Base-by-base conservation (phyloP, 805 yeast species). In the Cyberlindnera mycetangii region DNA sequence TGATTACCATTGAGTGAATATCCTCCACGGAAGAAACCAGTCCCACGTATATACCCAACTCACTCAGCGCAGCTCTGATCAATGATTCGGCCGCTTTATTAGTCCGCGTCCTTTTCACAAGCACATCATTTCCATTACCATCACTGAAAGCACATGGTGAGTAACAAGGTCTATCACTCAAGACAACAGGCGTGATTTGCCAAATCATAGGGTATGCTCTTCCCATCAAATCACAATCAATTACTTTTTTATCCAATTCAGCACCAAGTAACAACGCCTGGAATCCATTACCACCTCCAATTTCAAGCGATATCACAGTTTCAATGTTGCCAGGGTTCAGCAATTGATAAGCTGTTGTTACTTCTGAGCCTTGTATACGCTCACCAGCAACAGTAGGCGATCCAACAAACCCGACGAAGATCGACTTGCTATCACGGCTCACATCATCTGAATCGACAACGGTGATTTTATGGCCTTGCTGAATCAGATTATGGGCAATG, bases 331-430 rank as follows among this genome's bases (percentile, higher is more conserved):
- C 58, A 52, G 39, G 57, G 52, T 45, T 61, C 50, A 53, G 66
- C 47, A 44, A 52, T 43, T 25, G 60, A 49, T 49, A 61, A 47
- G 49, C 73, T 56, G 59, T 61, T 15, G 53, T 51, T 16, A 72
- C 47, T 37, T 68, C 78, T 33, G 62, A 50, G 2, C 75, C 73
- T 32, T 58, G 60, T 12, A 73, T 53, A 46, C 71, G 71, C 51
- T 74, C 79, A 42, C 62, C 58, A 10, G 71, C 59, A 18, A 73
- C 77, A 0, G 77, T 72, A 2, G 79, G 78, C 1, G 77, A 70
- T 0, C 79, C 79, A 15, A 70, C 70, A 49, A 58, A 65, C 16
- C 69, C 68, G 7, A 69, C 70, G 18, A 69, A 53, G 17, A 50
- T 44, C 4, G 56, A 51, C 5, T 39, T 12, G 17, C 40, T 41